Base-by-base conservation (phyloP, 2,329 filamentous ascomycete species). In the Trichoderma harzianum region DNA sequence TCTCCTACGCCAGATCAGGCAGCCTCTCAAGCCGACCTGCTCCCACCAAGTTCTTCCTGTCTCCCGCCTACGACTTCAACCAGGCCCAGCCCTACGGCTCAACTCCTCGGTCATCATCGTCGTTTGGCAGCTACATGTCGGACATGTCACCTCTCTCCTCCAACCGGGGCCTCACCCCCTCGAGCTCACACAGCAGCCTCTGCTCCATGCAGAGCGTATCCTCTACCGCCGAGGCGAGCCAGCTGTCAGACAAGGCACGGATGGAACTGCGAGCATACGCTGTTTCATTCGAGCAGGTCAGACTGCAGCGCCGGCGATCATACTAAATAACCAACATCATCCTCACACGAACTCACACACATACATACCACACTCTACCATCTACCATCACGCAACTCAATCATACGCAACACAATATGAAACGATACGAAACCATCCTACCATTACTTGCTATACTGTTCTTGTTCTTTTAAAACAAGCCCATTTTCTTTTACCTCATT, bases 181-280 rank as follows among this genome's bases (percentile, higher is more conserved):
- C 93, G 26, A 94, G 92, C 76, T 96, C 94, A 28, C 91, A 95
- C 80, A 92, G 92, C 76, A 97, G 93, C 78, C 88, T 97, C 69
- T 93, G 91, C 79, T 97, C 94, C 32, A 88, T 95, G 78, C 88
- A 89, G 75, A 93, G 91, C 81, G 86, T 84, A 67, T 82, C 86
- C 30, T 88, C 88, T 71, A 72, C 70, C 58, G 66, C 86, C 76
- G 88, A 89, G 71, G 80, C 83, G 26, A 81, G 80, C 57, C 85
- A 88, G 62, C 85, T 97, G 74, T 94, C 94, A 4, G 90, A 93
- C 75, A 92, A 92, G 81, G 91, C 93, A 32, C 90, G 90, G 77
- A 90, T 89, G 81, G 94, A 97, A 80, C 88, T 98, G 43, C 90
- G 91, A 79, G 91, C 92, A 76, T 98, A 98, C 82, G 93, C 93